phyloP scores from a whole-genome alignment of 2,329 filamentous ascomycete species.

The Ascosphaera apis region DNA sequence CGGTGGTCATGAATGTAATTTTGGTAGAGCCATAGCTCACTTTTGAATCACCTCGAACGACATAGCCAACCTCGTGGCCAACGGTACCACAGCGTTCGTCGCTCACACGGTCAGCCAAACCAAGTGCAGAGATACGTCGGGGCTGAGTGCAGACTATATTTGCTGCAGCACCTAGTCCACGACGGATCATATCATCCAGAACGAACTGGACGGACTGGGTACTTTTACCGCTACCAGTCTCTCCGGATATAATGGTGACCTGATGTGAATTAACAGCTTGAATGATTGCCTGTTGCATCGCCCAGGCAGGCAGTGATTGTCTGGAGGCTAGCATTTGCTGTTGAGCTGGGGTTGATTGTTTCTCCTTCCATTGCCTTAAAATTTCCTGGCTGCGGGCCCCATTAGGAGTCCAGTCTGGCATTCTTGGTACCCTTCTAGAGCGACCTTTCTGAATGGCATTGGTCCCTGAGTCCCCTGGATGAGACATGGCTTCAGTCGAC shows the following conservation, averaged over 20 bases:
- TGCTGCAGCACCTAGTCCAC: conserved; percentile 48
- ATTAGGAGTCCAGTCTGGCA: conserved; percentile 41
- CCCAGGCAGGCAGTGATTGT: conserved; percentile 67
- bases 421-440: conserved; percentile 26
- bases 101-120: conserved; percentile 79
- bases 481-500: conserved; percentile 45
- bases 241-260: conserved; percentile 89
- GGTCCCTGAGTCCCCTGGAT: conserved; percentile 32
- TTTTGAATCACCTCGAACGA: conserved; percentile 75
- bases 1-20: conserved; percentile 89
- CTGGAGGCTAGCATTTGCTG: conserved; percentile 54
- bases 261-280: conserved; percentile 51
- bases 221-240: conserved; percentile 91
- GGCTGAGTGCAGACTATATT: conserved; percentile 96
- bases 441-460: conserved; percentile 5
- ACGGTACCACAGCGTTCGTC: conserved; percentile 67
- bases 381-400: conserved; percentile 34
- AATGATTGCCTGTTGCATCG: conserved; percentile 53
- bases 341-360: conserved; percentile 41
- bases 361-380: conserved; percentile 40
- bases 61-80: conserved; percentile 75
- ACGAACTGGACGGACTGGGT: conserved; percentile 95
- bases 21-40: conserved; percentile 47
- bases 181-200: conserved; percentile 66
- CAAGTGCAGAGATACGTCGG: conserved; percentile 77